A percentile compares a stretch with the other conserved stretches of the same genome.
phyloP scores from a whole-genome alignment of 345 rosid species.

The Citropsis articulata region DNA sequence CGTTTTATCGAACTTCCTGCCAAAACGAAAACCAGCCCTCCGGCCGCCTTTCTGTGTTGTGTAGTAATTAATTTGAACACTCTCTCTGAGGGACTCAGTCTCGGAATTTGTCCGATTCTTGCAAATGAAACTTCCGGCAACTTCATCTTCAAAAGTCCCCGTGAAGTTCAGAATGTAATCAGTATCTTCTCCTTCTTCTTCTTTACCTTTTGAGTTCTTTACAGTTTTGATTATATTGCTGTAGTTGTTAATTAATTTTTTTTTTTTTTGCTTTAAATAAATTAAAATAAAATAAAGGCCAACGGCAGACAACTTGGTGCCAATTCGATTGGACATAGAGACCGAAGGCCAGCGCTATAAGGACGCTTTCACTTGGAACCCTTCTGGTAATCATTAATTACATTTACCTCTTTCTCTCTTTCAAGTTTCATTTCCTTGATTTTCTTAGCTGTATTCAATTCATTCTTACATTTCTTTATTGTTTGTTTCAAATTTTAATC shows the following conservation, averaged over 20 bases:
- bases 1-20: neutral
- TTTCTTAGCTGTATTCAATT: neutral
- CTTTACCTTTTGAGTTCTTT: neutral
- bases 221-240: neutral
- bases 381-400: constrained; percentile 49
- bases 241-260: neutral
- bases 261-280: neutral
- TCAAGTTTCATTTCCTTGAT: neutral
- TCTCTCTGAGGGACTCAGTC: neutral
- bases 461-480: no score
- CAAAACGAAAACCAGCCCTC: no score
- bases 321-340: constrained; percentile 86
- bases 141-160: constrained; percentile 49
- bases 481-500: neutral
- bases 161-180: constrained; percentile 86
- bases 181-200: neutral
- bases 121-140: constrained; percentile 44
- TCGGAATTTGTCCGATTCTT: neutral
- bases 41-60: no score
- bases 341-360: constrained; percentile 83
- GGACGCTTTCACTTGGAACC: constrained; percentile 97
- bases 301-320: constrained; percentile 80
- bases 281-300: constrained; percentile 47
- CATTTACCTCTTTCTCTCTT: neutral
- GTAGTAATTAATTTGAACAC: neutral